Conservation (phyloP, 495 filamentous ascomycete genomes). For the Symbiotaphrina buchneri region DNA sequence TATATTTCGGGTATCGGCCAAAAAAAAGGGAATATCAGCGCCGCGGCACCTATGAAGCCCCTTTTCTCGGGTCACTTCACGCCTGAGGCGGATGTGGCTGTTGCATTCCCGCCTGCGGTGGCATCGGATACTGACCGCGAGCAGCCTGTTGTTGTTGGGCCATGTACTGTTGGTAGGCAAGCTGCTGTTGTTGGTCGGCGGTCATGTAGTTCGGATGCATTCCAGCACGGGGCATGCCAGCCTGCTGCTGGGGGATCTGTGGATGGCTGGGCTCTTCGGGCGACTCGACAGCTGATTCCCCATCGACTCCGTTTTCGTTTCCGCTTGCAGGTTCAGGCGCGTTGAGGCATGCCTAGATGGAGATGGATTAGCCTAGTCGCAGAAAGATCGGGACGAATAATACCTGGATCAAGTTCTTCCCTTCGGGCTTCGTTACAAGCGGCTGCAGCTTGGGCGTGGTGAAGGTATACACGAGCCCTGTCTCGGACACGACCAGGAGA, state of each 20-base stretch:
- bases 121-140: constrained; percentile 30
- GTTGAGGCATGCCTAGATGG: constrained; percentile 70
- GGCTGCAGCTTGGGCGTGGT: constrained; percentile 98
- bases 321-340: constrained; percentile 81
- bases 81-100: constrained; percentile 3
- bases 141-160: constrained; percentile 28
- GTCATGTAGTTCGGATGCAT: constrained; percentile 31
- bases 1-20: no score
- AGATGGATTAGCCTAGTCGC: constrained; percentile 2
- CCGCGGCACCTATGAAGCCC: no score
- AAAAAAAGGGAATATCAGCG: no score
- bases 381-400: constrained; percentile 6
- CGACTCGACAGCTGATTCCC: constrained; percentile 35
- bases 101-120: constrained; percentile 27
- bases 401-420: constrained; percentile 99
- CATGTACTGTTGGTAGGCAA: constrained; percentile 39
- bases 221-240: constrained; percentile 25
- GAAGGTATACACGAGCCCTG: constrained; percentile 96
- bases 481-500: constrained; percentile 93
- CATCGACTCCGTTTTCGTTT: constrained; percentile 80
- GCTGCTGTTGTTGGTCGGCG: constrained; percentile 29
- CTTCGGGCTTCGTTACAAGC: constrained; percentile 94
- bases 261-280: constrained; percentile 36
- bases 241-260: constrained; percentile 32
- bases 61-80: no score